Base-by-base conservation (phyloP, 306 rosid genomes). In the Lathyrus oleraceus region DNA sequence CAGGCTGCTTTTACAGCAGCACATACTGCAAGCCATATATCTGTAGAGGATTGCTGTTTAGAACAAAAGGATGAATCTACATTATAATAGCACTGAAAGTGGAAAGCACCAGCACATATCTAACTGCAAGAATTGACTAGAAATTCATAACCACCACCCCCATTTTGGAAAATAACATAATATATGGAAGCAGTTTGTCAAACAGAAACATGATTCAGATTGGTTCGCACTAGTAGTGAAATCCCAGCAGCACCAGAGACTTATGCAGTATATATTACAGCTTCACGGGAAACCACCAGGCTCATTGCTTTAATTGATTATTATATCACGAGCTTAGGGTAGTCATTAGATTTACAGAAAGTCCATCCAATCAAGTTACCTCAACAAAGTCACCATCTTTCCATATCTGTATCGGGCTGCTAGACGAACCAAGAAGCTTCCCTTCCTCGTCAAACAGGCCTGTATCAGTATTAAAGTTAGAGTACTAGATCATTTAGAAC, bases 351-450 rank as follows among this genome's bases (percentile, higher is more conserved):
- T 70, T 38, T 21, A 64, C 49, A 23, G 42, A 69, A 76, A 67
- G 57, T 47, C 36, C 78, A 75, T 49, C 66, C 15, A 52, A 39
- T 28, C 19, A 44, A n/a, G 17, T 67, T 81, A 94, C 98, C 98
- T 94, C 97, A 36, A 90, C 84, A 51, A 61, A 82, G 49, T 81
- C 78, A 42, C 85, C 96, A 1, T 88, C 92, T 73, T 90, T 94
- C 98, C 98, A 94, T 76, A 94, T 94, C 82, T 94, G 98, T 59
- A 94, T 90, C 4, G 94, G 84, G 77, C 97, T 90, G 83, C 97
- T 90, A 54, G 87, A 88, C 4, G 85, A 90, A 67, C 98, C 96
- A 36, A 94, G 88, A 85, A 94, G 98, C 89, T 90, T 88, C 67
- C 98, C 97, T 44, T 76, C 36, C 77, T 87, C 89, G 25, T 88